Evolutionary conservation across 2,329 filamentous ascomycete genomes (phyloP), one percentile per base, ranked within the genome.

Genomic region (Phialophora macrospora): DNA sequence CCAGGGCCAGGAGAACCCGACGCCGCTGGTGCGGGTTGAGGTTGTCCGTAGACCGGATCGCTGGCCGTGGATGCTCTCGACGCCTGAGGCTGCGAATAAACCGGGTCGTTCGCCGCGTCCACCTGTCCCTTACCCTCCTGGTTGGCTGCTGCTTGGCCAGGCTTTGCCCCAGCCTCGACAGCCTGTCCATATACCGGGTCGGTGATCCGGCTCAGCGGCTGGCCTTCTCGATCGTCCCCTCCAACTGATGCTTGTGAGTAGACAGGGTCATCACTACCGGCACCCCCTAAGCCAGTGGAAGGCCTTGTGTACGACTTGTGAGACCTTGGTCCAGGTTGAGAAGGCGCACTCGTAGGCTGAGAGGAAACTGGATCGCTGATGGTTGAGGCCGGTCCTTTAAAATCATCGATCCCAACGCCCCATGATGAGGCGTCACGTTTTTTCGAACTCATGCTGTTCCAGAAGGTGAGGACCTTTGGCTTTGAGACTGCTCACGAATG

Each of bases 11-110:
- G 34, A 14, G 38, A 28, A 6, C 9, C 38, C 11, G 28, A 11
- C 9, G 34, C 9, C 32, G 55, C 17, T 5, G 55, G 28, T 46
- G n/a, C 26, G 2, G 55, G 17, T 20, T 46, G 55, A 8, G 55
- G 7, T 30, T 58, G 55, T 22, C 20, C 55, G 24, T 58, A 58
- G 7, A 58, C 55, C 0, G 55, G 54, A n/a, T 57, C 55, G 76
- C 72, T 85, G 82, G 28, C 75, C 75, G 30, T 85, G 77, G 12
- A 83, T 2, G 57, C 5, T 55, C 30, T n/a, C 32, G 51, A 24
- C 20, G 30, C 38, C 17, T 24, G 54, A 44, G 60, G 55, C 51
- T 67, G 64, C 12, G 64, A 67, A n/a, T 52, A 59, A 32, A 63
- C 60, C 1, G 60, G 54, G 30, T 60, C 57, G 22, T 60, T 34